Evolutionary conservation across 2,329 filamentous ascomycete genomes (phyloP).

Genomic region (Apiospora saccharicola): DNA sequence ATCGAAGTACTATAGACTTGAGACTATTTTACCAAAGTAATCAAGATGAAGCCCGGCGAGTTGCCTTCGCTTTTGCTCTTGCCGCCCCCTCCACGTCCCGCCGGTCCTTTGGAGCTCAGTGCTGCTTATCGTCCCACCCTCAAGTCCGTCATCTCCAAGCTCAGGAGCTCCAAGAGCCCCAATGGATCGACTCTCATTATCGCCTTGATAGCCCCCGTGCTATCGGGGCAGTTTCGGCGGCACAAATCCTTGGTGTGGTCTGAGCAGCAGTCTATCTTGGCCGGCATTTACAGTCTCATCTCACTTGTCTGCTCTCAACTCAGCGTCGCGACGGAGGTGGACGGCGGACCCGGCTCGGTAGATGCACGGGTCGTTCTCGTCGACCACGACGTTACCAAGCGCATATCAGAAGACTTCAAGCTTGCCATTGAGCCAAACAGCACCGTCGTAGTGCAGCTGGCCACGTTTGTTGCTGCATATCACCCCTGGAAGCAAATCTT

Average conservation of each 20-base stretch:
- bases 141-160: conserved; percentile 57
- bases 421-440: conserved; percentile 52
- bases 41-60: conserved; percentile 23
- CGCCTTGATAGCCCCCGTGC: conserved; percentile 55
- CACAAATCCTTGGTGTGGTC: conserved; percentile 68
- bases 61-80: conserved; percentile 67
- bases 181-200: conserved; percentile 51
- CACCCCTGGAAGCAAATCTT: conserved; percentile 72
- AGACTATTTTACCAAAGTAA: not conserved
- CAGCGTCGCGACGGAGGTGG: conserved; percentile 65
- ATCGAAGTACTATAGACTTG: not conserved
- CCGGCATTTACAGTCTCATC: conserved; percentile 79
- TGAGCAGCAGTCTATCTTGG: conserved; percentile 76
- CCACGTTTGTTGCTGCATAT: conserved; percentile 59
- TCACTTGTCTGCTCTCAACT: conserved; percentile 73
- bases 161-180: conserved; percentile 48
- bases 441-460: conserved; percentile 57
- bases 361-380: conserved; percentile 80
- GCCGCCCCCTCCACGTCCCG: conserved; percentile 66
- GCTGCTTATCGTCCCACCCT: conserved; percentile 68
- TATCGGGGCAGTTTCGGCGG: conserved; percentile 53
- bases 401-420: conserved; percentile 43
- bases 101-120: conserved; percentile 58
- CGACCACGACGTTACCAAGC: conserved; percentile 59
- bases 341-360: conserved; percentile 70